phyloP scores from a whole-genome alignment of 2,329 filamentous ascomycete genomes.

The Magnaporthiopsis poae region DNA sequence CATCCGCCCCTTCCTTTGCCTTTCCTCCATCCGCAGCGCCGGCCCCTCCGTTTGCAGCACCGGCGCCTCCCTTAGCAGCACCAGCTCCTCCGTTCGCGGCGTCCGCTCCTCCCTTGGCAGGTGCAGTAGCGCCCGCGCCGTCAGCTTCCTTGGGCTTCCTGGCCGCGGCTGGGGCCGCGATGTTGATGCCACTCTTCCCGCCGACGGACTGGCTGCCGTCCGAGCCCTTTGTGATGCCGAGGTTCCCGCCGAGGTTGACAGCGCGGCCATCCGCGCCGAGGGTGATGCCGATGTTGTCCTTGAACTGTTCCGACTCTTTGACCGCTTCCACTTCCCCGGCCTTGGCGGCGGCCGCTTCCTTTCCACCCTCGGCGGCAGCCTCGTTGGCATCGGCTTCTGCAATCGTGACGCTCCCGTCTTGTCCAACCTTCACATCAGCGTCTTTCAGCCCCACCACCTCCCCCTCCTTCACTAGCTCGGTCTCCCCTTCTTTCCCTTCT shows the following conservation, averaged over 20 bases:
- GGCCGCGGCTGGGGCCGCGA: slow-evolving; percentile 2
- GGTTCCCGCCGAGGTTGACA: slow-evolving; percentile 14
- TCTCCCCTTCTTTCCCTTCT: background rate
- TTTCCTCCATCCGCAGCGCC: background rate
- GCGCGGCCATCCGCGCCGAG: slow-evolving; percentile 11
- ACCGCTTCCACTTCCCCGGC: slow-evolving; percentile 11
- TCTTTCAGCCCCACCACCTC: background rate
- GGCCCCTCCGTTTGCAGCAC: no score
- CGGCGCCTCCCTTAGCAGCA: background rate
- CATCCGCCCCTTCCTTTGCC: background rate
- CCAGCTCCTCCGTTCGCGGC: no score
- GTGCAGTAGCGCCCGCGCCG: background rate
- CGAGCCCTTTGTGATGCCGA: slow-evolving; percentile 16
- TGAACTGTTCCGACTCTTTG: slow-evolving; percentile 14
- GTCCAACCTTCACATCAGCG: background rate
- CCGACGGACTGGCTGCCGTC: slow-evolving; percentile 16
- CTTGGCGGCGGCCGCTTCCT: background rate
- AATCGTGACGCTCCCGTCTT: background rate
- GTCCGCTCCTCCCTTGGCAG: background rate
- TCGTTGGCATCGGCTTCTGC: background rate
- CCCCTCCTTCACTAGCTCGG: background rate
- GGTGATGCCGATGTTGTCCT: slow-evolving; percentile 14
- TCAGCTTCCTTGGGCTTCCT: background rate
- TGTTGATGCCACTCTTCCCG: slow-evolving; percentile 16
- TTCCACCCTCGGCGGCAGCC: background rate